Conservation (phyloP, 2,329 filamentous ascomycete species). For the Aspergillus neotritici region DNA sequence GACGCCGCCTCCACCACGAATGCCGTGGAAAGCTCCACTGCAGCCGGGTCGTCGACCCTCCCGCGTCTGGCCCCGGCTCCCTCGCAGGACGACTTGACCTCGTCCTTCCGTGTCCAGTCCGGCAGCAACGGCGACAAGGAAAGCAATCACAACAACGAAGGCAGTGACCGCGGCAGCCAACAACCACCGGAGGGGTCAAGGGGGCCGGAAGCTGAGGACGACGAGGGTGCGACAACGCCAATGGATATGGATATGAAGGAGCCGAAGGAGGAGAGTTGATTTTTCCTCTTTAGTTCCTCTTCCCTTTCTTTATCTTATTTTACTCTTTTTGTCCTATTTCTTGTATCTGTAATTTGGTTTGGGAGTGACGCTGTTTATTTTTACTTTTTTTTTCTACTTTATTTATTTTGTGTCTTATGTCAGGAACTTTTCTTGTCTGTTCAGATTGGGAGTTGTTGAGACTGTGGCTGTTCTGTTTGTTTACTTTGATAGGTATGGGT, state of each 20-base stretch:
- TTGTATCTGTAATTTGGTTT: background rate
- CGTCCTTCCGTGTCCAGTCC: constrained; percentile 32
- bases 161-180: constrained; percentile 16
- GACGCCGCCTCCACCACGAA: constrained; percentile 18
- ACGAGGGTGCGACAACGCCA: constrained; percentile 26
- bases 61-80: constrained; percentile 33
- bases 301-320: constrained; percentile 1
- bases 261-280: constrained; percentile 28
- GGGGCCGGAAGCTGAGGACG: constrained; percentile 11
- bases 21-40: constrained; percentile 16
- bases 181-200: constrained; percentile 9
- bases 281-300: constrained; percentile 6
- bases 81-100: constrained; percentile 34
- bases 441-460: no score
- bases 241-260: constrained; percentile 36
- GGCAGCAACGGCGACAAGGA: constrained; percentile 27
- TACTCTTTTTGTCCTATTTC: background rate
- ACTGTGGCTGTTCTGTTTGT: no score
- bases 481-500: no score
- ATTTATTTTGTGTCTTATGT: no score
- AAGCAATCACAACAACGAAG: constrained; percentile 8
- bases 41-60: constrained; percentile 19
- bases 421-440: no score
- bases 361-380: no score
- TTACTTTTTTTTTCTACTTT: no score